Evolutionary conservation across 2,329 filamentous ascomycete genomes (phyloP).

Genomic region (Cyphellophora attinorum): DNA sequence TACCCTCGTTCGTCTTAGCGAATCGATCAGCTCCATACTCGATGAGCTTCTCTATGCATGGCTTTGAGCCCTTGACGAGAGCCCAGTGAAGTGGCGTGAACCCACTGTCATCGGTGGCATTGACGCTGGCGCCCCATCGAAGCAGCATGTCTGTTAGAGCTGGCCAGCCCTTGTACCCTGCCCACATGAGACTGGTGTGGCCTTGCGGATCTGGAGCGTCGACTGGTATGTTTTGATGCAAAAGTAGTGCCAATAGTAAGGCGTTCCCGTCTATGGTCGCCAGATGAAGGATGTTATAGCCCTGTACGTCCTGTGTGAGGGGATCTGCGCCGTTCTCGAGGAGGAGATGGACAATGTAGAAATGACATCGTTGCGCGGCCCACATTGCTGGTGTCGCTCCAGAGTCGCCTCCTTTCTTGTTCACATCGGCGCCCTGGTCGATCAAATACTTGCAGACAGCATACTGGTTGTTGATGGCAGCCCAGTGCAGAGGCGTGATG

Average conservation of each 20-base stretch:
- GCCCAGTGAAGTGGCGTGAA: conserved; percentile 96
- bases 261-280: conserved; percentile 96
- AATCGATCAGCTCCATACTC: conserved; percentile 95
- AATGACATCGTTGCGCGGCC: conserved; percentile 93
- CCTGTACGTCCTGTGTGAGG: conserved; percentile 83
- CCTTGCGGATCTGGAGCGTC: conserved; percentile 83
- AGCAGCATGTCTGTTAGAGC: conserved; percentile 86
- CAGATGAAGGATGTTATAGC: conserved; percentile 95
- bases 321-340: conserved; percentile 88
- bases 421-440: conserved; percentile 77
- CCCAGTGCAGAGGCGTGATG: conserved; percentile 95
- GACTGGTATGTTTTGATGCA: conserved; percentile 92
- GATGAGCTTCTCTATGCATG: conserved; percentile 84
- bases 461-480: conserved; percentile 97
- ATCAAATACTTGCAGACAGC: conserved; percentile 94
- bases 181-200: conserved; percentile 97
- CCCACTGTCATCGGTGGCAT: conserved; percentile 80
- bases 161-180: conserved; percentile 93
- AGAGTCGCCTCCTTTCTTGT: conserved; percentile 89
- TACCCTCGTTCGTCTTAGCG: conserved; percentile 77
- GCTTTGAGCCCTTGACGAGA: conserved; percentile 80
- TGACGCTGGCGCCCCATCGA: conserved; percentile 90
- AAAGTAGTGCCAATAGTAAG: conserved; percentile 73
- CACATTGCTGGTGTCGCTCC: conserved; percentile 90
- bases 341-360: conserved; percentile 89